Evolutionary conservation across 2,329 filamentous ascomycete species (phyloP), one percentile per base, ranked within the genome.

Genomic region (Epichloe bromicola): DNA sequence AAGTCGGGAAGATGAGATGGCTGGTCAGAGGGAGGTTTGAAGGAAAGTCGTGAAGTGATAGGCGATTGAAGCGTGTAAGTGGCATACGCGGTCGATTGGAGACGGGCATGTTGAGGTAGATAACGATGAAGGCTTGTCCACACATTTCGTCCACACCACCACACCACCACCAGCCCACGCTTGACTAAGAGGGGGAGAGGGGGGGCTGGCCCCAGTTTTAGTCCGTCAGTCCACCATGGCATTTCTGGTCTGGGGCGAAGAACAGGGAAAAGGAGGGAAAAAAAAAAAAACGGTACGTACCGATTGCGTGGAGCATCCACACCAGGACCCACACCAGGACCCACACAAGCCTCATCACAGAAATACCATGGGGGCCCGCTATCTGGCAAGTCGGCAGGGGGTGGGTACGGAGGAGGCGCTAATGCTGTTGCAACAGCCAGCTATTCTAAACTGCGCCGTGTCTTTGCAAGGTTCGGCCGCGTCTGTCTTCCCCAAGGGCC

Each of bases 391-490:
- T 60, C 59, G 57, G 57, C 60, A 61, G 58, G 57, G 63, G 63
- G 52, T 51, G 54, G 50, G 42, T 49, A 48, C 36, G 52, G 46
- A 36, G 46, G 38, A 37, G 30, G 15, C 40, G 48, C 46, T 34
- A 44, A 17, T 19, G 58, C 63, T 63, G 63, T 66, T 67, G 66
- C 64, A 59, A 59, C 64, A 65, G 64, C 70, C 72, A 65, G 64
- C 70, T 72, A 71, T 73, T 72, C 68, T 72, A 70, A 66, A 65
- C 58, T 59, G 60, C 58, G 57, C 55, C 54, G 57, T 42, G 49
- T 37, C 34, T 36, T 40, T 48, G 34, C 39, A 67, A 65, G 60
- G 59, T 64, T 68, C 59, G 63, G 61, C 59, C 60, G 61, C 58
- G 44, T 51, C 50, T 14, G 8, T 30, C 26, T 30, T 48, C 15